These are phyloP conservation scores for Penicillium maclennaniae DNA, from an alignment of 495 filamentous ascomycete species.

Conservation along the genomic window DNA sequence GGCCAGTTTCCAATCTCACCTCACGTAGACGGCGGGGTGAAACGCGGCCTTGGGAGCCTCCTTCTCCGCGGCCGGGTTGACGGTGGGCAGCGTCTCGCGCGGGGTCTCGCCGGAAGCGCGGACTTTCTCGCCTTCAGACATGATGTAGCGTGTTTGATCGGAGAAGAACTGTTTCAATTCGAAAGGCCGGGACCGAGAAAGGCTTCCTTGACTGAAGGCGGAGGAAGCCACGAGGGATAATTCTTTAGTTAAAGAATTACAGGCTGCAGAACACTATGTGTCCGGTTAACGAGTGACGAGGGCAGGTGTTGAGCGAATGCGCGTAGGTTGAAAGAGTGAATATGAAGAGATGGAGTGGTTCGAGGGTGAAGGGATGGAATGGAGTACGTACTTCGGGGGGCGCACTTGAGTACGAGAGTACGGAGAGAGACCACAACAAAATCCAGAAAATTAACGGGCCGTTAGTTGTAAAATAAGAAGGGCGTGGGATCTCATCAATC, in stretches of 20 bases:
- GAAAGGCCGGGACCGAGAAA: conserved; percentile 49
- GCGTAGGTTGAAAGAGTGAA: conserved; percentile 29
- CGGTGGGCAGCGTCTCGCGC: conserved; percentile 67
- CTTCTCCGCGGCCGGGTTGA: conserved; percentile 70
- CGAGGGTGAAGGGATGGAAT: conserved; percentile 21
- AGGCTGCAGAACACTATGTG: conserved; percentile 20
- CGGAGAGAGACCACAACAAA: neutral
- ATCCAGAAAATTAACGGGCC: conserved; percentile 3
- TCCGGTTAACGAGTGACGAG: conserved; percentile 22
- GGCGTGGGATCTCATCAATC: neutral
- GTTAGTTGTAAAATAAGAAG: conserved; percentile 5
- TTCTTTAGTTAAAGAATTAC: conserved; percentile 8
- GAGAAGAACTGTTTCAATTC: conserved; percentile 48
- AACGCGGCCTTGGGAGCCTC: conserved; percentile 59
- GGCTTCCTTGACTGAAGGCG: conserved; percentile 44
- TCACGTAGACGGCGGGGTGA: conserved; percentile 86
- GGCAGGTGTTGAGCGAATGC: conserved; percentile 14
- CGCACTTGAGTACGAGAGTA: conserved; percentile 4
- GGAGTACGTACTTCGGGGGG: conserved; percentile 19
- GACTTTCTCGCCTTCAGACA: conserved; percentile 72
- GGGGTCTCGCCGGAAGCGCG: conserved; percentile 72
- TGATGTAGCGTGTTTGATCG: conserved; percentile 47
- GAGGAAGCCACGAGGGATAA: conserved; percentile 44
- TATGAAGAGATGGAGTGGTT: conserved; percentile 30
- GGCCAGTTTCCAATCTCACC: conserved; percentile 51